Evolutionary conservation across 257 asterid species (phyloP).

Genomic region (Fraxinus pennsylvanica): DNA sequence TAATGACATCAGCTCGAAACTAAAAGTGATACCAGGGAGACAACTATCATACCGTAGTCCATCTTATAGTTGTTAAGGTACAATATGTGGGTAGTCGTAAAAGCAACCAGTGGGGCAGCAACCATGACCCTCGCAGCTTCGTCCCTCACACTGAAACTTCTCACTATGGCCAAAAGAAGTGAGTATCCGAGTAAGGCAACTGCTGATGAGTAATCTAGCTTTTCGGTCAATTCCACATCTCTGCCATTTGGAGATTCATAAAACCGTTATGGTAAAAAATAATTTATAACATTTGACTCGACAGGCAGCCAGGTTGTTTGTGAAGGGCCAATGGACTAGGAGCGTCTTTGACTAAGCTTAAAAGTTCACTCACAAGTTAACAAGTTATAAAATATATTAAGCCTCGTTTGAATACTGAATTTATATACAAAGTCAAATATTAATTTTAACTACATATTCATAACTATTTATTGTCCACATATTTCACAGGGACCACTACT

Average conservation of each 20-base stretch:
- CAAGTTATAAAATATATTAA: too few species aligned
- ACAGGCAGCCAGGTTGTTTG: background rate
- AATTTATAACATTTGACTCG: background rate
- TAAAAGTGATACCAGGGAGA: background rate
- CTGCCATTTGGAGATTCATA: conserved; percentile 39
- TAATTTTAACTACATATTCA: too few species aligned
- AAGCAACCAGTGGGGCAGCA: conserved; percentile 71
- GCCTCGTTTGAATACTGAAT: too few species aligned
- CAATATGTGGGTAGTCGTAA: conserved; percentile 65
- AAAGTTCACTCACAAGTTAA: too few species aligned
- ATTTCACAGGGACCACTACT: too few species aligned
- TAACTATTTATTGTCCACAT: too few species aligned
- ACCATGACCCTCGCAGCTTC: conserved; percentile 75
- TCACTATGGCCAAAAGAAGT: conserved; percentile 54
- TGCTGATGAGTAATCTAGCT: conserved; percentile 64
- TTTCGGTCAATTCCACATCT: conserved; percentile 59
- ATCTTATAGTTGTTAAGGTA: conserved; percentile 62
- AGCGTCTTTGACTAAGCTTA: too few species aligned
- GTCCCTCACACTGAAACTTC: conserved; percentile 56
- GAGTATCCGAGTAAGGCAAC: conserved; percentile 68
- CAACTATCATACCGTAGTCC: conserved; percentile 63
- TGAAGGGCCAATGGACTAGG: background rate
- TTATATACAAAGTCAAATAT: too few species aligned
- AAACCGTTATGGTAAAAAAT: background rate
- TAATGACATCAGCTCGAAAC: background rate